phyloP scores from a whole-genome alignment of 2,329 filamentous ascomycete species.

The Fusarium scirpi region DNA sequence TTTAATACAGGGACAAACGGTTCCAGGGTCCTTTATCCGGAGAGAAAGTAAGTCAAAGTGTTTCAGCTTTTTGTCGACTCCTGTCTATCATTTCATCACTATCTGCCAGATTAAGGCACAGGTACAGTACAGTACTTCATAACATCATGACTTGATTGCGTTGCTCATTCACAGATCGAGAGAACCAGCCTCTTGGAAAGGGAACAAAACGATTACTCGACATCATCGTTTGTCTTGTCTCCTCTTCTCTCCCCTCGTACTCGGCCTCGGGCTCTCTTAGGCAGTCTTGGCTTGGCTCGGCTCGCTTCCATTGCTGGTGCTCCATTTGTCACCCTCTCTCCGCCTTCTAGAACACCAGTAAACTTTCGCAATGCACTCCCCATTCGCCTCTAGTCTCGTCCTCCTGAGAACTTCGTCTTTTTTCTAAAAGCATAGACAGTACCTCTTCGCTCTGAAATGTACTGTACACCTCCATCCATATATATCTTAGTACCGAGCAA shows the following conservation, averaged over 20 bases:
- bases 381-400: slow-evolving; percentile 30
- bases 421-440: not conserved
- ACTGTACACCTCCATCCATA: slow-evolving; percentile 8
- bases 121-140: not conserved
- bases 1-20: slow-evolving; percentile 13
- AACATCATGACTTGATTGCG: slow-evolving; percentile 10
- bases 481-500: slow-evolving; percentile 19
- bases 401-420: slow-evolving; percentile 17
- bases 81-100: slow-evolving; percentile 44
- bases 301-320: not conserved
- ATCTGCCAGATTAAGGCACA: slow-evolving; percentile 8
- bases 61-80: slow-evolving; percentile 40
- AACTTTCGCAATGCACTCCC: slow-evolving; percentile 29
- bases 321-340: slow-evolving; percentile 36
- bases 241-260: slow-evolving; percentile 19
- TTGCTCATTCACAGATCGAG: slow-evolving; percentile 9
- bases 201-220: not conserved
- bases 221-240: not conserved
- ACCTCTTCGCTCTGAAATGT: not conserved
- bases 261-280: slow-evolving; percentile 12
- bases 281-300: not conserved
- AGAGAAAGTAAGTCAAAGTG: slow-evolving; percentile 20
- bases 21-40: slow-evolving; percentile 20
- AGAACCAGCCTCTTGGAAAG: slow-evolving; percentile 17
- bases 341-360: slow-evolving; percentile 42